Conservation (phyloP, 1,284 basidiomycete genomes). For the Phellopilus nigrolimitatus region DNA sequence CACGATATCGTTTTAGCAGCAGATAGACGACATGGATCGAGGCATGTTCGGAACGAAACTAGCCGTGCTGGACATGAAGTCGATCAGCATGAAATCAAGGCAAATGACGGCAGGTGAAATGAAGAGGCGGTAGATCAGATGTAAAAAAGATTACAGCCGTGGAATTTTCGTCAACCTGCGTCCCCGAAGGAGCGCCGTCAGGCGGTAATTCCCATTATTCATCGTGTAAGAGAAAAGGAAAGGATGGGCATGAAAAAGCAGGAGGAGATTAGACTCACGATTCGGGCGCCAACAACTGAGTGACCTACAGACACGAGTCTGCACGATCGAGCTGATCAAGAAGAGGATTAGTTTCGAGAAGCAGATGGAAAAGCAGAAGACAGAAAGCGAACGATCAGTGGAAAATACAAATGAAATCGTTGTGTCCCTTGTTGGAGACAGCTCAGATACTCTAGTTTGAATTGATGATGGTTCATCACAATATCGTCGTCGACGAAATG, state of each 20-base stretch:
- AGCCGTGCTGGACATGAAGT: not conserved
- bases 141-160: slow-evolving; percentile 71
- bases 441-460: slow-evolving; percentile 91
- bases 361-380: not conserved
- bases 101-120: slow-evolving; percentile 1
- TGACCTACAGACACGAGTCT: not conserved
- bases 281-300: not conserved
- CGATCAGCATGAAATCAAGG: not conserved
- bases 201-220: slow-evolving; percentile 76
- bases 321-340: not conserved
- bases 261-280: not conserved
- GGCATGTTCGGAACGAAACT: not conserved
- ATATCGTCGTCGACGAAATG: too few species aligned
- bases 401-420: slow-evolving; percentile 65
- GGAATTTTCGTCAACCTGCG: slow-evolving; percentile 62
- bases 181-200: slow-evolving; percentile 41
- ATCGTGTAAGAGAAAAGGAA: slow-evolving; percentile 35
- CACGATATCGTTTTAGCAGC: not conserved
- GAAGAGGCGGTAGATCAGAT: slow-evolving; percentile 37
- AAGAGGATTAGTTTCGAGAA: not conserved
- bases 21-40: not conserved
- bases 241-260: not conserved
- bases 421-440: slow-evolving; percentile 38
- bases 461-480: slow-evolving; percentile 59
- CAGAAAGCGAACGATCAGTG: slow-evolving; percentile 42